Conservation (phyloP, 805 yeast genomes). For the Metschnikowia baotianmanensis region DNA sequence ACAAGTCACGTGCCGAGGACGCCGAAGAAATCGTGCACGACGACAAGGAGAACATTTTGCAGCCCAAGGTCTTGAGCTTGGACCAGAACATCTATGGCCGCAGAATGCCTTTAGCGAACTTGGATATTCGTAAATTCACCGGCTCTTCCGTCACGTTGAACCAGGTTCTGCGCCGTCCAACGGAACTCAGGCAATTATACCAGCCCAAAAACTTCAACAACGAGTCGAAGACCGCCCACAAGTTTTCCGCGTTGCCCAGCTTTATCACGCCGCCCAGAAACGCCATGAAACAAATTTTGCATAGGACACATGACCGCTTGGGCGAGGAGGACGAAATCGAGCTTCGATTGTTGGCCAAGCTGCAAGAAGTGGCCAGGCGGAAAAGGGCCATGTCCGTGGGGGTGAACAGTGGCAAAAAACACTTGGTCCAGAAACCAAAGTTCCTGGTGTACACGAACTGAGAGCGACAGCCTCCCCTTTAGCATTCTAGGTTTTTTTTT, state of each 20-base stretch:
- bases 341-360: conserved; percentile 20
- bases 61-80: conserved; percentile 25
- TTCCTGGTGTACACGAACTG: conserved; percentile 21
- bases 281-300: conserved; percentile 22
- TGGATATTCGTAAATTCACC: conserved; percentile 30
- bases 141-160: conserved; percentile 23
- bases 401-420: conserved; percentile 34
- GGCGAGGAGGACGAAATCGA: conserved; percentile 21
- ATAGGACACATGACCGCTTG: conserved; percentile 12
- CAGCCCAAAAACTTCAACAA: conserved; percentile 31
- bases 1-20: conserved; percentile 10
- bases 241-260: conserved; percentile 29
- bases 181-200: conserved; percentile 27
- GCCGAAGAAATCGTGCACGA: conserved; percentile 18
- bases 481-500: neutral
- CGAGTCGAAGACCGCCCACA: conserved; percentile 29
- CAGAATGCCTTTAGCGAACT: conserved; percentile 29
- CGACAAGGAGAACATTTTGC: conserved; percentile 43
- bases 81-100: conserved; percentile 6
- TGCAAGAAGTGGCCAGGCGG: conserved; percentile 22
- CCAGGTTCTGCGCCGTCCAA: conserved; percentile 11
- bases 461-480: neutral
- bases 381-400: conserved; percentile 40
- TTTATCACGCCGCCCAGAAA: conserved; percentile 37
- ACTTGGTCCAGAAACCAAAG: conserved; percentile 32